phyloP scores from a whole-genome alignment of 768 basidiomycete genomes.

The Mycena vitilis region DNA sequence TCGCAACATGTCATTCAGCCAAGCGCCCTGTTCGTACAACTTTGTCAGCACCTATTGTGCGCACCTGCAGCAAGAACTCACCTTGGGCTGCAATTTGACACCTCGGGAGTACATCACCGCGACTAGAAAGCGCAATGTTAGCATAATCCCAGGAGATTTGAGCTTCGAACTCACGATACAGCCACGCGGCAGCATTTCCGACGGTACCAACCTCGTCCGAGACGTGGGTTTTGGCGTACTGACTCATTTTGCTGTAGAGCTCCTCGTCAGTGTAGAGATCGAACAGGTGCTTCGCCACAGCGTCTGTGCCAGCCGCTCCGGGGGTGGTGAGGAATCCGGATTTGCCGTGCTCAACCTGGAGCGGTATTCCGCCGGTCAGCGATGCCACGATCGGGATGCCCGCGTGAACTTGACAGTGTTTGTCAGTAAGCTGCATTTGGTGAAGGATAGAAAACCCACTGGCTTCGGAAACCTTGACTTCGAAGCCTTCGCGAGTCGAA shows the following conservation, averaged over 20 bases:
- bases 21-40: slow-evolving; percentile 62
- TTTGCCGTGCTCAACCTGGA: slow-evolving; percentile 89
- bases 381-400: slow-evolving; percentile 89
- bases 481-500: slow-evolving; percentile 94
- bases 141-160: background rate
- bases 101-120: slow-evolving; percentile 86
- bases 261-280: slow-evolving; percentile 82
- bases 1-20: slow-evolving; percentile 86
- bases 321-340: slow-evolving; percentile 87
- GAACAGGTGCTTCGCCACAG: slow-evolving; percentile 81
- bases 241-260: slow-evolving; percentile 71
- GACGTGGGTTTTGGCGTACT: slow-evolving; percentile 71
- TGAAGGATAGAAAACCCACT: slow-evolving; percentile 3
- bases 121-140: slow-evolving; percentile 44
- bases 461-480: slow-evolving; percentile 97
- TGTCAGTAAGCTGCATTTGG: background rate
- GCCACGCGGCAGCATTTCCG: slow-evolving; percentile 76
- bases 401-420: slow-evolving; percentile 66
- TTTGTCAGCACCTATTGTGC: background rate
- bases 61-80: no score
- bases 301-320: slow-evolving; percentile 68
- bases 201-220: slow-evolving; percentile 88
- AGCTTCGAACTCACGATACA: slow-evolving; percentile 47
- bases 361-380: slow-evolving; percentile 92
- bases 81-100: slow-evolving; percentile 78